These are phyloP conservation scores for Candida ovalis DNA, from an alignment of 805 yeast species.

Conservation along the genomic window DNA sequence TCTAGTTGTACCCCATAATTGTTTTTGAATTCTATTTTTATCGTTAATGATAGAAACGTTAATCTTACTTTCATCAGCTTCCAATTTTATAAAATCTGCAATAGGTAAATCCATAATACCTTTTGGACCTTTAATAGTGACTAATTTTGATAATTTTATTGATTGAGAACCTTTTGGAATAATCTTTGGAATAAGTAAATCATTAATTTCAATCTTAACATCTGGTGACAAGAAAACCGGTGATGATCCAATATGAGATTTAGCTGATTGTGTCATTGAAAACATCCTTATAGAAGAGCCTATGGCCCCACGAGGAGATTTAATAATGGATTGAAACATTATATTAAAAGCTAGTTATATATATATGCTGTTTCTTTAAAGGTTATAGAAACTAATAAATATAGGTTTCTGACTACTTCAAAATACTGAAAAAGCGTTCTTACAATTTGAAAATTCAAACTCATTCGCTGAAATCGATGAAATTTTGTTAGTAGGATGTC, in stretches of 20 bases:
- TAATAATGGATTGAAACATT: background rate
- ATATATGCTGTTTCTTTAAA: too few relatives aligned
- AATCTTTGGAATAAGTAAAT: constrained; percentile 51
- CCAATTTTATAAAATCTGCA: constrained; percentile 65
- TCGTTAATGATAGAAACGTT: constrained; percentile 47
- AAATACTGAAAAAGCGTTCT: too few relatives aligned
- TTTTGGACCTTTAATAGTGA: constrained; percentile 71
- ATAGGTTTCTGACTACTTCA: too few relatives aligned
- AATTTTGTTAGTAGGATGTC: too few relatives aligned
- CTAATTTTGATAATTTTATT: constrained; percentile 52
- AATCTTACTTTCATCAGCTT: constrained; percentile 33
- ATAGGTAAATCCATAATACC: constrained; percentile 62
- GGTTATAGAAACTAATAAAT: too few relatives aligned
- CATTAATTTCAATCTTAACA: constrained; percentile 45
- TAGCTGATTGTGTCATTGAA: constrained; percentile 26
- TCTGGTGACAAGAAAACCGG: constrained; percentile 70
- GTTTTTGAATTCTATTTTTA: constrained; percentile 65
- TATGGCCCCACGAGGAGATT: background rate
- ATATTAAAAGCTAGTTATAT: background rate
- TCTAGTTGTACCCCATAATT: constrained; percentile 95
- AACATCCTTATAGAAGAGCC: constrained; percentile 27
- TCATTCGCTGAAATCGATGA: too few relatives aligned
- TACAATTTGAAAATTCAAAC: too few relatives aligned
- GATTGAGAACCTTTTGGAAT: constrained; percentile 65
- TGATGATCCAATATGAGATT: constrained; percentile 74